Base-by-base conservation (phyloP, 176 grass and related monocot genomes). In the Carex pumila region DNA sequence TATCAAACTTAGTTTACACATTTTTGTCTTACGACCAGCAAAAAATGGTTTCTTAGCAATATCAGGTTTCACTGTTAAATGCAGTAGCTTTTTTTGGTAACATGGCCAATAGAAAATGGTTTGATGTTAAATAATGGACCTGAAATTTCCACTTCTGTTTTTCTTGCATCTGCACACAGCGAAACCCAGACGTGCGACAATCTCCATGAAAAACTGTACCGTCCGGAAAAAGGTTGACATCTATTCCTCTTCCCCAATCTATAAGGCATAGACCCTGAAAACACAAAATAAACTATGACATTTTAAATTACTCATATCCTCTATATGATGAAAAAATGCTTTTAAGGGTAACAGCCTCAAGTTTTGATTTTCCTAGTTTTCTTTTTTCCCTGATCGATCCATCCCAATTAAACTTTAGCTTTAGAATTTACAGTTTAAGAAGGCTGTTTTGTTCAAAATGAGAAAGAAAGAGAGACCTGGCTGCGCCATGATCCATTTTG, bases 211-310 rank as follows among this genome's bases (percentile, higher is more conserved):
- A 98, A 54, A 87, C 88, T 12, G 85, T 88, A 63, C 77, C 80
- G 0, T 85, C 36, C 37, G 89, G 87, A 70, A 93, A 98, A 59
- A 98, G 89, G 8, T 85, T 89, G 17, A 93, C 76, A 71, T 98
- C 96, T 14, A 98, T 95, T 60, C 91, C 87, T 14, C 91, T 88
- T 79, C 96, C 96, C 96, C 96, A 98, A 65, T 98, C 96, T 36
- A 98, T 87, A 56, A 98, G 91, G 78, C 96, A 93, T 32, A 98
- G 71, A 17, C 91, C 96, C 96, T 98, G 90, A 62, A 95, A 92
- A 60, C 80, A 78, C 81, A 12, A 79, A 71, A 7, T 19, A 66
- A 64, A 7, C 36, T 65, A 55, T 7, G 63, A 53, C 17, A 36
- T 77, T 77, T 8, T 19, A 32, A 56, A 32, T 77, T 77, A 19